phyloP scores from a whole-genome alignment of 2,329 filamentous ascomycete species.

The Exutisphaerella laricina region DNA sequence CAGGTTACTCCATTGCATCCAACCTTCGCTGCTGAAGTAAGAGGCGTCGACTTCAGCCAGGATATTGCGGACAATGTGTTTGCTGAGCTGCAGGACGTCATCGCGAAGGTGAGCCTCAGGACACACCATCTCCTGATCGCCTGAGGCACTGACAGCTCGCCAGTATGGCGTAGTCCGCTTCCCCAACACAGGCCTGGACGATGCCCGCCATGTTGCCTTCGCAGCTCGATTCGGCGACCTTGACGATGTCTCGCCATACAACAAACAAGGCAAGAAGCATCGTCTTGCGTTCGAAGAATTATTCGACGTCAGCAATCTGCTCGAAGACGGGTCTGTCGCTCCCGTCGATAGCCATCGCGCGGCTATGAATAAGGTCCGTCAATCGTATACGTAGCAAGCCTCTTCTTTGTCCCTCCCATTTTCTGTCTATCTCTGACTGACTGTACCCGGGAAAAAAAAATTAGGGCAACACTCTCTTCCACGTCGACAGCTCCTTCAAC shows the following conservation, averaged over 20 bases:
- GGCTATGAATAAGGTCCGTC: slow-evolving; percentile 26
- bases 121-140: too few species aligned
- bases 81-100: slow-evolving; percentile 16
- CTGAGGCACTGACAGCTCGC: not conserved
- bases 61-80: slow-evolving; percentile 17
- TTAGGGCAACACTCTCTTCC: slow-evolving; percentile 45
- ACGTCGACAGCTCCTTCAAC: slow-evolving; percentile 53
- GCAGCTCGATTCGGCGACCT: slow-evolving; percentile 49
- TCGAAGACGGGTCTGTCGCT: slow-evolving; percentile 44
- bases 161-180: slow-evolving; percentile 52
- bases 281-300: slow-evolving; percentile 48
- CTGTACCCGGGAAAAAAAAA: too few species aligned
- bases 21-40: slow-evolving; percentile 15
- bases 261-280: slow-evolving; percentile 42
- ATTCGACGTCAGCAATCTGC: slow-evolving; percentile 54
- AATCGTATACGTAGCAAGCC: too few species aligned
- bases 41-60: slow-evolving; percentile 14
- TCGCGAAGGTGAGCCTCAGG: slow-evolving; percentile 20
- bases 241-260: slow-evolving; percentile 50
- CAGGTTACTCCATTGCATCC: slow-evolving; percentile 15
- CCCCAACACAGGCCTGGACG: slow-evolving; percentile 47
- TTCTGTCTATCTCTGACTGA: not conserved
- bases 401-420: not conserved
- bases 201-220: slow-evolving; percentile 49
- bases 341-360: slow-evolving; percentile 37